These are phyloP conservation scores for Tolypocladium inflatum DNA, from an alignment of 2,329 filamentous ascomycete species.

Conservation along the genomic window DNA sequence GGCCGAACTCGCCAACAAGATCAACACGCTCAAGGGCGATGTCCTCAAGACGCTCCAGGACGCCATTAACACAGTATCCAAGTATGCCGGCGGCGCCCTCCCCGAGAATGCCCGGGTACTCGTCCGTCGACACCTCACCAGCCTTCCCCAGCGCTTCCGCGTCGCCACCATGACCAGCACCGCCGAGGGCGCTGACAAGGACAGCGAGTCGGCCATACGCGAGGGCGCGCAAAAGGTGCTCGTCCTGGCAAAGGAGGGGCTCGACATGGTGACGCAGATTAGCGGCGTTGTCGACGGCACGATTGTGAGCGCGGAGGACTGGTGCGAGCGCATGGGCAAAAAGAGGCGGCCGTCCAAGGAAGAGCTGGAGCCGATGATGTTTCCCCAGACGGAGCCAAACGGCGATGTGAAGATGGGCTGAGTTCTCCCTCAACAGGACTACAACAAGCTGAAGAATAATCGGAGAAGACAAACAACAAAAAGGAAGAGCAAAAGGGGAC, in stretches of 20 bases:
- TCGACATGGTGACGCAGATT: conserved; percentile 92
- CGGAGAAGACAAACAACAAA: background rate
- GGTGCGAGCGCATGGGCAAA: conserved; percentile 69
- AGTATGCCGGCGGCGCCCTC: conserved; percentile 82
- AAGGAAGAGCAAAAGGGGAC: background rate
- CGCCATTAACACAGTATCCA: conserved; percentile 76
- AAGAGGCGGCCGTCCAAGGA: conserved; percentile 16
- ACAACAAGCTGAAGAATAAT: background rate
- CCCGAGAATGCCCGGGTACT: conserved; percentile 80
- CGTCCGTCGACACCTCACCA: conserved; percentile 75
- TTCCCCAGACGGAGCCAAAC: background rate
- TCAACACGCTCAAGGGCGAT: conserved; percentile 59
- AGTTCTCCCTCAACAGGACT: background rate
- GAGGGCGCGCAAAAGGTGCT: conserved; percentile 68
- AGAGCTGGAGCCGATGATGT: conserved; percentile 12
- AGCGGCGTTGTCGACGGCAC: conserved; percentile 82
- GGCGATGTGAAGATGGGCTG: conserved; percentile 16
- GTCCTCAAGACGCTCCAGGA: conserved; percentile 72
- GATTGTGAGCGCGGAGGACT: conserved; percentile 80
- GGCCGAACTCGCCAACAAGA: conserved; percentile 45
- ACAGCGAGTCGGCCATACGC: conserved; percentile 25
- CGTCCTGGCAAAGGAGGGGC: conserved; percentile 76
- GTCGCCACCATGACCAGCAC: conserved; percentile 47
- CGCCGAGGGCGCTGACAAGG: conserved; percentile 17
- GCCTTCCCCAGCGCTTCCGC: conserved; percentile 74